phyloP scores from a whole-genome alignment of 2,329 filamentous ascomycete genomes.

The Trichoderma sp. region DNA sequence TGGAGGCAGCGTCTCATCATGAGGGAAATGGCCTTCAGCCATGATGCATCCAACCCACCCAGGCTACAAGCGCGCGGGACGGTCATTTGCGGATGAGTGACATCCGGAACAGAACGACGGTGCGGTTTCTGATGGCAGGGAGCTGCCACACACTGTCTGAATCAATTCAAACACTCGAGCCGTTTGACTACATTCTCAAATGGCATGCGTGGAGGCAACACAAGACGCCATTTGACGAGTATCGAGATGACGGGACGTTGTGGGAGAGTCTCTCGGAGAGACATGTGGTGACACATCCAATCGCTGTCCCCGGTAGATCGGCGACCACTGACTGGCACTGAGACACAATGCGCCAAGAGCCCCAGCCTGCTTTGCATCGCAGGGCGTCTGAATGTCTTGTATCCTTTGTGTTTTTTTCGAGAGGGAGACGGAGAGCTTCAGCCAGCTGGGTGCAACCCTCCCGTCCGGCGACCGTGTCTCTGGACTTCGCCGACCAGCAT shows the following conservation, averaged over 20 bases:
- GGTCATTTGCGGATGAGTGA: not conserved
- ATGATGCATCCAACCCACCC: not conserved
- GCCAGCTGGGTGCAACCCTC: not conserved
- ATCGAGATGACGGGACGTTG: not conserved
- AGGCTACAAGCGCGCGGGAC: not conserved
- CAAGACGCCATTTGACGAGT: not conserved
- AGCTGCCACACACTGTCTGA: not conserved
- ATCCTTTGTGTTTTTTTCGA: not conserved
- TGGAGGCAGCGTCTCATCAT: not conserved
- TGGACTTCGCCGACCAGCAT: not conserved
- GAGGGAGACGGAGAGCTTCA: not conserved
- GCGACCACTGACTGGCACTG: not conserved
- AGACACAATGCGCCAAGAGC: slow-evolving; percentile 2
- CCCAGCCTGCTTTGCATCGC: not conserved
- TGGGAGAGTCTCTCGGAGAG: not conserved
- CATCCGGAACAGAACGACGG: not conserved
- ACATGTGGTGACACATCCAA: slow-evolving; percentile 1
- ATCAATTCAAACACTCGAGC: not conserved
- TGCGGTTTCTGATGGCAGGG: not conserved
- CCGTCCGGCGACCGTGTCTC: not conserved
- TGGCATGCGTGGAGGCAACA: not conserved
- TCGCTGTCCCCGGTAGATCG: slow-evolving; percentile 3
- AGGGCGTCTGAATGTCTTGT: not conserved
- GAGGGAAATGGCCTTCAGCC: not conserved
- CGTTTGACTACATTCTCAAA: not conserved